Base-by-base conservation (phyloP, 176 grass and related monocot species). In the Raddia distichophylla region DNA sequence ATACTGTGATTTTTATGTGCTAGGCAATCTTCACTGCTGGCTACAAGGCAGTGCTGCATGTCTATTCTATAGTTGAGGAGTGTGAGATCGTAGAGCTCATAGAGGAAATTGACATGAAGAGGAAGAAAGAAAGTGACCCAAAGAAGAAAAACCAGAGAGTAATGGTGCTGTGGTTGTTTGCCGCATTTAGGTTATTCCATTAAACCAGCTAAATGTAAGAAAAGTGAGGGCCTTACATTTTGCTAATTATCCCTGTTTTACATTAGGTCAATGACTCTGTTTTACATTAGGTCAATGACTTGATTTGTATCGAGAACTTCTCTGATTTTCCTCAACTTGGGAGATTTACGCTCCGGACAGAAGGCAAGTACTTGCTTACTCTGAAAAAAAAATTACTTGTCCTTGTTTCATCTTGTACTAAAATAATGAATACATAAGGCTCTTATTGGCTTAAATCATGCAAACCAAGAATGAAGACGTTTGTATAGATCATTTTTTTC, bases 121-220 rank as follows among this genome's bases (percentile, higher is more conserved):
- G 60, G 68, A 94, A 80, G 76, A 94, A 89, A 80, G 91, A 88
- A 68, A 71, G 80, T 60, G 92, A 91, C 48, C 71, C 89, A 12
- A 87, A 82, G 81, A 90, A 85, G 69, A 93, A 84, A 73, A 90
- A 71, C 76, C 84, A 72, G 90, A 87, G 73, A 86, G 81, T 56
- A 93, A 89, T 78, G 91, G 91, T 69, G 91, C 91, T 85, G 80
- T 87, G 84, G 91, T 93, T 87, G 87, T 93, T 54, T 93, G 91
- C 60, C 59, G 83, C 13, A 27, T 93, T 72, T 84, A 93, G 91
- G 91, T 89, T 51, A 19, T n/a, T 51, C 62, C 32, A 43, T 7
- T 64, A 40, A 59, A 50, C 75, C 12, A 22, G 13, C 67, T 69
- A 8, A 22, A 8, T 72, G 22, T 69, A 60, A 16, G 64, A 9